Conservation (phyloP, 2,329 filamentous ascomycete genomes). For the Daldinia eschscholtzii region DNA sequence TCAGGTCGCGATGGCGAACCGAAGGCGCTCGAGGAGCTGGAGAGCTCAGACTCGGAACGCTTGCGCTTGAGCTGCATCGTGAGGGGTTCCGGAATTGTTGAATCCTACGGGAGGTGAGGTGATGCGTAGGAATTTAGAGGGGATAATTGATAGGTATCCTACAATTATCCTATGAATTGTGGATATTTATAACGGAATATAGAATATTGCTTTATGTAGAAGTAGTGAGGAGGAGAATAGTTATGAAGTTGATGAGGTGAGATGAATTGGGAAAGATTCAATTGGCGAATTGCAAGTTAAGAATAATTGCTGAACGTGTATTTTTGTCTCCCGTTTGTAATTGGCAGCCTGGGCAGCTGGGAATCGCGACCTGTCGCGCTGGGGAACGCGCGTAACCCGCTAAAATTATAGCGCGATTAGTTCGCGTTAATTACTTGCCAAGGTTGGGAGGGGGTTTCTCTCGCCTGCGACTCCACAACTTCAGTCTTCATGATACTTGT, state of each 20-base stretch:
- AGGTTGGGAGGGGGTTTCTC: neutral
- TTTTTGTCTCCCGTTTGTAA: constrained; percentile 20
- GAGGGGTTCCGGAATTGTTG: constrained; percentile 15
- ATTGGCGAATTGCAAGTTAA: constrained; percentile 36
- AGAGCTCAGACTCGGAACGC: constrained; percentile 70
- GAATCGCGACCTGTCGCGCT: constrained; percentile 39
- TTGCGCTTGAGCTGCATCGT: constrained; percentile 72
- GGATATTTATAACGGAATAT: neutral
- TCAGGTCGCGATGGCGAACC: constrained; percentile 55
- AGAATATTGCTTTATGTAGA: neutral
- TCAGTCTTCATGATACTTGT: neutral
- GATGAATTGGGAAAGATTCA: constrained; percentile 17
- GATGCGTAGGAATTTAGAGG: constrained; percentile 8
- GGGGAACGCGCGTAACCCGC: constrained; percentile 19
- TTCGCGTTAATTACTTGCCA: constrained; percentile 41
- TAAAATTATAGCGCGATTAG: constrained; percentile 36
- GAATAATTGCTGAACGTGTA: constrained; percentile 24
- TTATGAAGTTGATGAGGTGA: constrained; percentile 17
- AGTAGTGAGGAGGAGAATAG: neutral
- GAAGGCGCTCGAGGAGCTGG: constrained; percentile 61
- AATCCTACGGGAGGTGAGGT: neutral
- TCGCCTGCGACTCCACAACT: neutral
- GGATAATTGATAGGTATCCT: constrained; percentile 6
- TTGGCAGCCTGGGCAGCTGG: constrained; percentile 27
- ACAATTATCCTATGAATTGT: constrained; percentile 11